Base-by-base conservation (phyloP, 2,329 filamentous ascomycete genomes). In the Aphanoascus verrucosus region DNA sequence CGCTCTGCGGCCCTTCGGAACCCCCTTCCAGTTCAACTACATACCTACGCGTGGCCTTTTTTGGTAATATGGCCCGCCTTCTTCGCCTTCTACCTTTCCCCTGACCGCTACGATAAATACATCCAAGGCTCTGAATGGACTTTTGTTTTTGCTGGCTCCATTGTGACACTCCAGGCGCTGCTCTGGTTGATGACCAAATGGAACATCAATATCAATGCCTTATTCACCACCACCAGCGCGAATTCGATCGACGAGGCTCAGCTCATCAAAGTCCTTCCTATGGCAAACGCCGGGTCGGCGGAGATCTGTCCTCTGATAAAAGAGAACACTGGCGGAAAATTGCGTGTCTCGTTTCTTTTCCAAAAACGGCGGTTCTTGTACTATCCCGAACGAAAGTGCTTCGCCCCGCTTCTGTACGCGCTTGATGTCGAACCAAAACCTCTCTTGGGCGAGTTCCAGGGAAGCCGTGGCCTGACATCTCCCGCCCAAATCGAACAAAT, bases 101-200 rank as follows among this genome's bases (percentile, higher is more conserved):
- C 83, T 57, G 84, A 88, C 52, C 82, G 87, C 60, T 98, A 98
- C 71, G 85, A 94, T 60, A 85, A 84, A 66, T 84, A 97, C 74
- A 94, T 98, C 59, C 82, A 86, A 63, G 90, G 85, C n/a, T 83
- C 86, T 62, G 93, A 98, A 77, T 98, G 93, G 91, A 97, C 94
- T 0, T 94, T 95, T 67, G 88, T 98, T 58, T 98, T 88, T 83
- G 81, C 85, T 60, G 91, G 86, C 63, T 79, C 82, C 61, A 96
- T 98, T 66, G 77, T 94, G 68, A 95, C 90, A 9, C 65, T 85
- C 54, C 94, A 98, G 74, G 83, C 87, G 59, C 78, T 98, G 59
- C 74, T 89, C 62, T 98, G 93, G 91, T 79, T 98, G 57, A 91
- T 86, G 74, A 98, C 93, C 45, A 88, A 97, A 74, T 98, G 93